phyloP scores from a whole-genome alignment of 202 grass and related monocot genomes.

The Saccharum hybrid region DNA sequence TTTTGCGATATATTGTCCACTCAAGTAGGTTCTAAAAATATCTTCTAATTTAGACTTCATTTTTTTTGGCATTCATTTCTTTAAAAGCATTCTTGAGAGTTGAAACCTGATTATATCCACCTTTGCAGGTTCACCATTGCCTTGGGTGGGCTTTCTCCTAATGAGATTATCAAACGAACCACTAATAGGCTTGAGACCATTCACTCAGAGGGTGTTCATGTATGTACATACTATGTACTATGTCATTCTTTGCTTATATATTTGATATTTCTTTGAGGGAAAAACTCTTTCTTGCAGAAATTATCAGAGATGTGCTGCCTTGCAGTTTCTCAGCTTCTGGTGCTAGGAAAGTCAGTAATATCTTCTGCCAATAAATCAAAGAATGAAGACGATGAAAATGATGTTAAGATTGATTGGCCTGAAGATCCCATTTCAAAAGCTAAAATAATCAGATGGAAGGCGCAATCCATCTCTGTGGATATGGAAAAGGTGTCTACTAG shows the following conservation, averaged over 20 bases:
- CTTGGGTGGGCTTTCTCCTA: slow-evolving; percentile 76
- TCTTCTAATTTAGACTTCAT: slow-evolving; percentile 20
- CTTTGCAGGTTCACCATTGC: slow-evolving; percentile 68
- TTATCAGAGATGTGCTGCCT: slow-evolving; percentile 91
- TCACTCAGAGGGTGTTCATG: slow-evolving; percentile 98
- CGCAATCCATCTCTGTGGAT: slow-evolving; percentile 69
- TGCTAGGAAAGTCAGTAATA: slow-evolving; percentile 89
- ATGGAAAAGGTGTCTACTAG: slow-evolving; percentile 77
- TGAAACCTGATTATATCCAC: slow-evolving; percentile 18
- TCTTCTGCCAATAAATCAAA: slow-evolving; percentile 69
- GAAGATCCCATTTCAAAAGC: slow-evolving; percentile 84
- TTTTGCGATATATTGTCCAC: slow-evolving; percentile 17
- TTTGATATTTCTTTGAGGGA: slow-evolving; percentile 30
- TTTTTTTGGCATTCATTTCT: background rate
- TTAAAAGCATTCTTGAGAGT: background rate
- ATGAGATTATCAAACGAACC: slow-evolving; percentile 88
- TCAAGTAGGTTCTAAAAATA: background rate
- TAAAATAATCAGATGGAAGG: slow-evolving; percentile 87
- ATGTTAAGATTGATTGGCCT: slow-evolving; percentile 88
- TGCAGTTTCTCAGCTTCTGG: slow-evolving; percentile 85
- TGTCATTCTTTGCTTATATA: slow-evolving; percentile 37
- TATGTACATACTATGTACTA: slow-evolving; percentile 47
- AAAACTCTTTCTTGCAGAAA: slow-evolving; percentile 62
- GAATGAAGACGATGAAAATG: slow-evolving; percentile 62
- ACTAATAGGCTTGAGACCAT: slow-evolving; percentile 87